Conservation (phyloP, 805 yeast genomes). For the Saccharomycopsis lassenensis region DNA sequence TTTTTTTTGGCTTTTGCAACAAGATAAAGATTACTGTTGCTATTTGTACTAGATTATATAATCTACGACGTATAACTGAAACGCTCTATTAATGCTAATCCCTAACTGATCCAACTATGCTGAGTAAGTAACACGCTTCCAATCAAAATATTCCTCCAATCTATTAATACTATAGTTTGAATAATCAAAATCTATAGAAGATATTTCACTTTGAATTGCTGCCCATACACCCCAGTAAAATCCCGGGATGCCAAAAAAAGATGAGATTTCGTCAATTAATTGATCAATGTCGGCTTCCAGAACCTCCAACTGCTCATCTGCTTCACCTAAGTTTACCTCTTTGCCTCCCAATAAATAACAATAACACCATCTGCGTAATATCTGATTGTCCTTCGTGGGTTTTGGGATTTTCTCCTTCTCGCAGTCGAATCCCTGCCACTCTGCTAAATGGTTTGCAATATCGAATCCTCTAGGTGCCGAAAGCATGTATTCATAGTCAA, state of each 20-base stretch:
- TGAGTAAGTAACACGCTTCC: too few species aligned
- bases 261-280: slow-evolving; percentile 43
- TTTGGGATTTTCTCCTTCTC: slow-evolving; percentile 47
- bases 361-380: slow-evolving; percentile 46
- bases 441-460: slow-evolving; percentile 64
- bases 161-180: slow-evolving; percentile 47
- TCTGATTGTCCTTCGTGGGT: slow-evolving; percentile 33
- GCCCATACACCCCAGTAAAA: slow-evolving; percentile 85
- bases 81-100: too few species aligned
- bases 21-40: too few species aligned
- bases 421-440: slow-evolving; percentile 78
- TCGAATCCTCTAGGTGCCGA: slow-evolving; percentile 68
- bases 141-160: slow-evolving; percentile 55
- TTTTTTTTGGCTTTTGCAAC: slow-evolving; percentile 25
- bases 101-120: too few species aligned
- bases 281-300: slow-evolving; percentile 26
- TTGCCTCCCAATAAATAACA: slow-evolving; percentile 34
- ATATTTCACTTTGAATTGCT: slow-evolving; percentile 57
- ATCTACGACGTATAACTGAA: too few species aligned
- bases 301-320: too few species aligned
- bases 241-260: slow-evolving; percentile 71
- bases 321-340: slow-evolving; percentile 1
- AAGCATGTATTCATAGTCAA: slow-evolving; percentile 64
- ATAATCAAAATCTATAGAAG: slow-evolving; percentile 65
- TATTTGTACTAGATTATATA: too few species aligned